Evolutionary conservation across 345 rosid genomes (phyloP).

Genomic region (Sonneratia alba): DNA sequence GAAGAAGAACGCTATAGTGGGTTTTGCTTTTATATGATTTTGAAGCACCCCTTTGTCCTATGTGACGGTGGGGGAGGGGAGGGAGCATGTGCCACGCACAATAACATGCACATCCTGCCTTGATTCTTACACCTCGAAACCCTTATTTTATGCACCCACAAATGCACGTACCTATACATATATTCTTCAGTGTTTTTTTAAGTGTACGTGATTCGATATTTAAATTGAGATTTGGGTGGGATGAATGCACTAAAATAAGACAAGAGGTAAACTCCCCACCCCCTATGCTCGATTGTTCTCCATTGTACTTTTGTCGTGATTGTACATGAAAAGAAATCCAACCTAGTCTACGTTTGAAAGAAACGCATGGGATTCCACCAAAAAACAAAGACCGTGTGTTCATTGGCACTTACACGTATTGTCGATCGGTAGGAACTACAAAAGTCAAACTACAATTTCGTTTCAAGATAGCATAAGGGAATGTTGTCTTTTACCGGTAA

Average conservation of each 20-base stretch:
- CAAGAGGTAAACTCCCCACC: too few species aligned
- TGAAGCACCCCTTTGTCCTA: slow-evolving; percentile 5
- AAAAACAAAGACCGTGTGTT: neutral
- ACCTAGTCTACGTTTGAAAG: neutral
- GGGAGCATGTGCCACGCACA: slow-evolving; percentile 10
- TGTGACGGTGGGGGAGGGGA: slow-evolving; percentile 1
- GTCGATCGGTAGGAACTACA: neutral
- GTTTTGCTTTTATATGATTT: neutral
- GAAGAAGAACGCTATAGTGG: neutral
- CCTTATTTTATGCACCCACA: neutral
- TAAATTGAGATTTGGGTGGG: too few species aligned
- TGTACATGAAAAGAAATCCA: neutral
- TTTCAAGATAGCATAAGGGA: too few species aligned
- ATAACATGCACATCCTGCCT: neutral
- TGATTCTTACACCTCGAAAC: neutral
- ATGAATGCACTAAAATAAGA: too few species aligned
- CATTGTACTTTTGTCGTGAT: neutral
- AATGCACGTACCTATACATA: too few species aligned
- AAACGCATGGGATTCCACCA: neutral
- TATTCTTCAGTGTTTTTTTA: too few species aligned
- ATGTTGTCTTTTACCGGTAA: too few species aligned
- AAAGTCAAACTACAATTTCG: neutral
- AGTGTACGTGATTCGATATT: too few species aligned
- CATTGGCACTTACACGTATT: too few species aligned
- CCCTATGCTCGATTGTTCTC: too few species aligned